Evolutionary conservation across 2,329 filamentous ascomycete genomes (phyloP).

Genomic region (Paecilomyces sp.): DNA sequence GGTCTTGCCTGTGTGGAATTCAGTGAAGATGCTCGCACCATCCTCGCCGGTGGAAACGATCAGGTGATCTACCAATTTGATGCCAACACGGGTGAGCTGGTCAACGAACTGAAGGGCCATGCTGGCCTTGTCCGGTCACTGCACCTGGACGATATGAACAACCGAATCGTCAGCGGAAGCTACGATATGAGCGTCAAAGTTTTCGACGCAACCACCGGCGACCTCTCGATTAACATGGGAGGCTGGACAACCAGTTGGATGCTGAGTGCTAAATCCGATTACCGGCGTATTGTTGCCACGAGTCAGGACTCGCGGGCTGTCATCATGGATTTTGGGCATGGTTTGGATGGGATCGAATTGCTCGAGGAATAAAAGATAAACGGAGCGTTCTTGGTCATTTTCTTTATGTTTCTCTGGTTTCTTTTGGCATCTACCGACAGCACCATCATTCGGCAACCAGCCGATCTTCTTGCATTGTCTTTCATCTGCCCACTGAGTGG

Average conservation of each 20-base stretch:
- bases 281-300: slow-evolving; percentile 86
- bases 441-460: neutral
- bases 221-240: slow-evolving; percentile 76
- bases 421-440: neutral
- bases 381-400: slow-evolving; percentile 4
- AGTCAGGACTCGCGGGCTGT: slow-evolving; percentile 89
- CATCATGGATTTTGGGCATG: slow-evolving; percentile 82
- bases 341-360: slow-evolving; percentile 47
- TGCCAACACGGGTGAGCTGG: slow-evolving; percentile 77
- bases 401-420: neutral
- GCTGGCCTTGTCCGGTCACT: slow-evolving; percentile 79
- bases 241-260: slow-evolving; percentile 97
- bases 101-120: slow-evolving; percentile 76
- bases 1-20: slow-evolving; percentile 95
- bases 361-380: slow-evolving; percentile 32
- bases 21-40: slow-evolving; percentile 85
- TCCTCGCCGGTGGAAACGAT: slow-evolving; percentile 92
- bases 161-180: slow-evolving; percentile 80
- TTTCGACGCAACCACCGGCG: slow-evolving; percentile 76
- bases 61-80: slow-evolving; percentile 95
- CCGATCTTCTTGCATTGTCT: slow-evolving; percentile 10
- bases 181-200: slow-evolving; percentile 97
- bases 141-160: slow-evolving; percentile 81
- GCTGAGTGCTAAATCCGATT: slow-evolving; percentile 90
- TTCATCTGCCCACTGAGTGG: slow-evolving; percentile 25